Percentiles rank a stretch among this genome's conserved stretches.
Evolutionary conservation across 352 stramenopile genomes (phyloP).

Genomic region (Globisporangium nagaii): DNA sequence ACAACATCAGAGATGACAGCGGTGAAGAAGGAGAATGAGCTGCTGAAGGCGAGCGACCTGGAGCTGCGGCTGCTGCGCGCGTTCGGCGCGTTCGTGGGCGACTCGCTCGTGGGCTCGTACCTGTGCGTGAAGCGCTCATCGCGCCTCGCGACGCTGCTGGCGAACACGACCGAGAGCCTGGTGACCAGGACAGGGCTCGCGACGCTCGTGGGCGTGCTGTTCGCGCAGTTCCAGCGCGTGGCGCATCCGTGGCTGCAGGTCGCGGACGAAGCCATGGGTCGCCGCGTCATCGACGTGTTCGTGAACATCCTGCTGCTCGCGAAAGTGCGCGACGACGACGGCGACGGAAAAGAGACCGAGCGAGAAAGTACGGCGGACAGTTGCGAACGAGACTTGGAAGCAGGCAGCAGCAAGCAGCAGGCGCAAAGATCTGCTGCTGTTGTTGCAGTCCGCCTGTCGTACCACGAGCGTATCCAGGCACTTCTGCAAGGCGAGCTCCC

Average conservation of each 20-base stretch:
- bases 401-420: conserved; percentile 6
- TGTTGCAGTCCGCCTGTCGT: conserved; percentile 30
- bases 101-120: conserved; percentile 41
- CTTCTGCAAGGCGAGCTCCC: conserved; percentile 44
- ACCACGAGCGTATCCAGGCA: conserved; percentile 45
- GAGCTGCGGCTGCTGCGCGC: conserved; percentile 56
- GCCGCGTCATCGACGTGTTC: conserved; percentile 47
- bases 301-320: conserved; percentile 48
- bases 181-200: conserved; percentile 33
- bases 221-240: conserved; percentile 51
- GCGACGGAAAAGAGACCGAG: not conserved
- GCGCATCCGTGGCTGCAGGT: conserved; percentile 43
- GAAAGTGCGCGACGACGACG: conserved; percentile 16
- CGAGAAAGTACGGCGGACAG: not conserved
- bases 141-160: conserved; percentile 36
- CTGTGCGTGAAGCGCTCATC: conserved; percentile 43
- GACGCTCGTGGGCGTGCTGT: conserved; percentile 36
- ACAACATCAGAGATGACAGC: not conserved
- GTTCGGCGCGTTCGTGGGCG: conserved; percentile 30
- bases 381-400: conserved; percentile 16
- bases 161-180: conserved; percentile 43
- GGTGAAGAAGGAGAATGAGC: not conserved
- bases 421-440: too few relatives aligned
- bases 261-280: conserved; percentile 58
- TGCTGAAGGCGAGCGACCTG: conserved; percentile 26